Evolutionary conservation across 2,329 filamentous ascomycete genomes (phyloP).

Genomic region (Chaetomium sp.): DNA sequence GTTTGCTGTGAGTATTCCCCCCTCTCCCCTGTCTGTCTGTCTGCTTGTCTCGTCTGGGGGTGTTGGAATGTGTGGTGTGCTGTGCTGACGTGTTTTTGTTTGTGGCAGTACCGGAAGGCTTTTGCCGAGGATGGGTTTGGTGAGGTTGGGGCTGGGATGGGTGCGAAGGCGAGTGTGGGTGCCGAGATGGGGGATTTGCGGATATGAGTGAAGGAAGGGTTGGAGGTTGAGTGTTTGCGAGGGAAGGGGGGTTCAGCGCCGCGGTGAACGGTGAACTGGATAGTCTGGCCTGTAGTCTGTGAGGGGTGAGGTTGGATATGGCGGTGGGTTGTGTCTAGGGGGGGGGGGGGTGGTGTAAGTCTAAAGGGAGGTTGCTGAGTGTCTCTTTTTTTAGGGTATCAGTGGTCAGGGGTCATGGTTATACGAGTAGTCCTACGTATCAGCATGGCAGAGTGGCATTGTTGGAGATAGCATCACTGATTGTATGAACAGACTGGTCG

Average conservation of each 20-base stretch:
- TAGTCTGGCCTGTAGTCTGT: neutral
- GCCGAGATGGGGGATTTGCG: constrained; percentile 12
- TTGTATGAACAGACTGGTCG: neutral
- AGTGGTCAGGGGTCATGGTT: neutral
- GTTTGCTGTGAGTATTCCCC: constrained; percentile 66
- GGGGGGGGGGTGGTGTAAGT: too few species aligned
- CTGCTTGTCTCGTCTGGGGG: neutral
- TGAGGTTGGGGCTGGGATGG: neutral
- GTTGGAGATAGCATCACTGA: neutral
- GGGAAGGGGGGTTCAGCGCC: too few species aligned
- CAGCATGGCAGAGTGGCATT: neutral
- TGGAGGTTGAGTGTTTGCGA: neutral
- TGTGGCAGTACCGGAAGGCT: constrained; percentile 17
- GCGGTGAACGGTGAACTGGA: neutral
- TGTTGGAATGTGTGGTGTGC: neutral
- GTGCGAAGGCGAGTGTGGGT: neutral
- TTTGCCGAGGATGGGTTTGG: neutral
- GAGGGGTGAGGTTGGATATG: neutral
- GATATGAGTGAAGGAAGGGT: constrained; percentile 9
- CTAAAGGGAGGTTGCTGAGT: neutral
- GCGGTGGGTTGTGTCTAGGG: neutral
- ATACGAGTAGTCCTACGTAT: neutral
- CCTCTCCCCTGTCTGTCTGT: neutral
- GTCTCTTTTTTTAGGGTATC: neutral
- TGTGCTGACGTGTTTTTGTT: constrained; percentile 9